Conservation (phyloP, 2,329 filamentous ascomycete genomes). For the Colletotrichum echinochloae region DNA sequence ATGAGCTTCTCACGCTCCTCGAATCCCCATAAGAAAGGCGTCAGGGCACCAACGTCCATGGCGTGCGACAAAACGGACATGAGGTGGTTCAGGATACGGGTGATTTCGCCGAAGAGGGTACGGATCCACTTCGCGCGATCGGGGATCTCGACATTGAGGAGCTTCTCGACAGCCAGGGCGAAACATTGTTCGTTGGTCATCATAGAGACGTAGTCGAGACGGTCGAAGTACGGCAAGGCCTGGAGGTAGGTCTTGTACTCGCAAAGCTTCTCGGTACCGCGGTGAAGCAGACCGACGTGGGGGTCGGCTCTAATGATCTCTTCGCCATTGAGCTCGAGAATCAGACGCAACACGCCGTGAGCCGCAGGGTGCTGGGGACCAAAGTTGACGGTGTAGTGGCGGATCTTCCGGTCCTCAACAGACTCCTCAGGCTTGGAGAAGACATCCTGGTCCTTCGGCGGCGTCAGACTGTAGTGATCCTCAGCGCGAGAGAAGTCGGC, state of each 20-base stretch:
- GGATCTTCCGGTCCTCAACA: constrained; percentile 81
- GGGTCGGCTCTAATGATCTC: constrained; percentile 97
- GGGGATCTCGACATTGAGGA: constrained; percentile 96
- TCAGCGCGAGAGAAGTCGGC: constrained; percentile 68
- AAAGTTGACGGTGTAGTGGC: constrained; percentile 99
- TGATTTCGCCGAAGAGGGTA: constrained; percentile 95
- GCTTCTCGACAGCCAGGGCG: constrained; percentile 94
- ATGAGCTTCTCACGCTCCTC: constrained; percentile 99
- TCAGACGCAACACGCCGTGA: constrained; percentile 96
- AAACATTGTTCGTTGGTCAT: constrained; percentile 99
- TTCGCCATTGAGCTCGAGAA: constrained; percentile 97
- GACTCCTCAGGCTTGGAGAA: constrained; percentile 63
- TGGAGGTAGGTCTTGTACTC: constrained; percentile 99
- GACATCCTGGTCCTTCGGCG: constrained; percentile 52
- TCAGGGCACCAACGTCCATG: constrained; percentile 98
- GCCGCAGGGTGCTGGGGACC: constrained; percentile 98
- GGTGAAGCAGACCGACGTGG: constrained; percentile 94
- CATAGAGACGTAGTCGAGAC: constrained; percentile 99
- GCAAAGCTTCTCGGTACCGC: constrained; percentile 99
- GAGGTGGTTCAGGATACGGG: constrained; percentile 92
- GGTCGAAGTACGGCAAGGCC: constrained; percentile 98
- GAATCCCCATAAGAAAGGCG: constrained; percentile 99
- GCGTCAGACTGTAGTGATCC: constrained; percentile 62
- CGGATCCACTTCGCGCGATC: constrained; percentile 97
- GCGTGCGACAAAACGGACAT: constrained; percentile 98